A percentile compares a stretch with the other conserved stretches of the same genome.
phyloP scores from a whole-genome alignment of 2,329 filamentous ascomycete genomes.

The Aspergillus ibericus region DNA sequence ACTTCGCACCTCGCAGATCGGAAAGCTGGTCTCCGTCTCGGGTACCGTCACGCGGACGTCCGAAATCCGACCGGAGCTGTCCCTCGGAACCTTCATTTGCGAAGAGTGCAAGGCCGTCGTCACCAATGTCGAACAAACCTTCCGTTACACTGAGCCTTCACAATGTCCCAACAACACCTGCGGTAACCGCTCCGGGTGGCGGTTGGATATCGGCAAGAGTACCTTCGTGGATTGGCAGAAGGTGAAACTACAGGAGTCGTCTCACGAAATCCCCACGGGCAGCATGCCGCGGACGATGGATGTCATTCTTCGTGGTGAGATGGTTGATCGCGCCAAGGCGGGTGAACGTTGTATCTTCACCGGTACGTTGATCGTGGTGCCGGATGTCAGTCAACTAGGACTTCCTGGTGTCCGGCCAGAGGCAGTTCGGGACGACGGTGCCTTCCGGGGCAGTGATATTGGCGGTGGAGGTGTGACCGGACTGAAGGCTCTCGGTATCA shows the following conservation, averaged over 20 bases:
- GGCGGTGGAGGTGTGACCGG: slow-evolving; percentile 84
- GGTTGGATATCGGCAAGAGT: slow-evolving; percentile 92
- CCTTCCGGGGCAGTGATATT: slow-evolving; percentile 72
- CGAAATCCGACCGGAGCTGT: slow-evolving; percentile 91
- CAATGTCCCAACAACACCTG: slow-evolving; percentile 89
- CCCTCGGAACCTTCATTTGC: slow-evolving; percentile 87
- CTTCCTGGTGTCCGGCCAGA: slow-evolving; percentile 82
- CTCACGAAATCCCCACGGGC: slow-evolving; percentile 94
- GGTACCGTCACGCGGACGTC: slow-evolving; percentile 96
- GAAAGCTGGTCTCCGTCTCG: slow-evolving; percentile 90
- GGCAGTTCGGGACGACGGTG: slow-evolving; percentile 78
- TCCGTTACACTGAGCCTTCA: slow-evolving; percentile 93
- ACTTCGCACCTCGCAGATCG: slow-evolving; percentile 85
- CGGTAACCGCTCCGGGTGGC: slow-evolving; percentile 88
- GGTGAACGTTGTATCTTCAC: slow-evolving; percentile 99
- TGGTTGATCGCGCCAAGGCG: slow-evolving; percentile 95
- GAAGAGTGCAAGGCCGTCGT: slow-evolving; percentile 82
- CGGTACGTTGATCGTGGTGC: slow-evolving; percentile 91
- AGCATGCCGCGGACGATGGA: slow-evolving; percentile 99
- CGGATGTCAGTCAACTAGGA: slow-evolving; percentile 91
- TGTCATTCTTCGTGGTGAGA: slow-evolving; percentile 91
- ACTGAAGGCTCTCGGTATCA: slow-evolving; percentile 87
- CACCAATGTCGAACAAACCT: slow-evolving; percentile 93
- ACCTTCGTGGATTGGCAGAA: slow-evolving; percentile 99
- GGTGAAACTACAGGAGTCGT: slow-evolving; percentile 96